Evolutionary conservation across 345 rosid species (phyloP).

Genomic region (Cardamine chenopodiifolia): DNA sequence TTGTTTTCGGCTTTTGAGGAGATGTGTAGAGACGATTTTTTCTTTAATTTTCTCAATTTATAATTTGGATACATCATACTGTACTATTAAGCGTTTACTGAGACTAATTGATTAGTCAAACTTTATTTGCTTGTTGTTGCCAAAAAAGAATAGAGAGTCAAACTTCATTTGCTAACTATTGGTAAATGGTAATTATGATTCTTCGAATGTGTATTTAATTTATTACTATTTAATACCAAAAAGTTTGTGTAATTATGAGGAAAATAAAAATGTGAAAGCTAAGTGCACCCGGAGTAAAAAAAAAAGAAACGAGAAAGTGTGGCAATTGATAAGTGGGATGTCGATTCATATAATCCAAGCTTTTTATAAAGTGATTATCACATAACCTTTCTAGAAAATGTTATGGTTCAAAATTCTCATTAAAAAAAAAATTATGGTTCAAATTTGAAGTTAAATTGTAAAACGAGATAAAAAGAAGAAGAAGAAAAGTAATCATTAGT

Average conservation of each 20-base stretch:
- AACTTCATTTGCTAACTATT: not conserved
- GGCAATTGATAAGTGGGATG: slow-evolving; percentile 45
- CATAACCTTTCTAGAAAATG: slow-evolving; percentile 2
- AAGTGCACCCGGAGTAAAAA: not conserved
- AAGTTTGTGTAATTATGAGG: slow-evolving; percentile 17
- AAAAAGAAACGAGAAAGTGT: slow-evolving; percentile 17
- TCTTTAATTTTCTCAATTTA: not conserved
- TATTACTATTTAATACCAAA: not conserved
- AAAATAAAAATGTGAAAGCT: slow-evolving; percentile 14
- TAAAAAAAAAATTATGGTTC: no score
- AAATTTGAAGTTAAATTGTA: slow-evolving; percentile 6
- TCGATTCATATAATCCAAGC: slow-evolving; percentile 44
- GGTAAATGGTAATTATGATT: not conserved
- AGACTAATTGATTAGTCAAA: slow-evolving; percentile 31
- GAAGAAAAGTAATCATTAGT: no score
- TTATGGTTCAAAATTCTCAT: no score
- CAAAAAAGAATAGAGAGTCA: not conserved
- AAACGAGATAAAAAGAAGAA: not conserved
- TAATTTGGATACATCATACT: not conserved
- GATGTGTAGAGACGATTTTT: slow-evolving; percentile 22
- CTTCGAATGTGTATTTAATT: slow-evolving; percentile 10
- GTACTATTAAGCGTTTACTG: not conserved
- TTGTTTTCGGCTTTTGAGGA: slow-evolving; percentile 27
- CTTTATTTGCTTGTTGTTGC: not conserved
- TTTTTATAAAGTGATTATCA: slow-evolving; percentile 46